These are phyloP conservation scores for Conringia planisiliqua DNA, from an alignment of 345 rosid species.

Conservation along the genomic window DNA sequence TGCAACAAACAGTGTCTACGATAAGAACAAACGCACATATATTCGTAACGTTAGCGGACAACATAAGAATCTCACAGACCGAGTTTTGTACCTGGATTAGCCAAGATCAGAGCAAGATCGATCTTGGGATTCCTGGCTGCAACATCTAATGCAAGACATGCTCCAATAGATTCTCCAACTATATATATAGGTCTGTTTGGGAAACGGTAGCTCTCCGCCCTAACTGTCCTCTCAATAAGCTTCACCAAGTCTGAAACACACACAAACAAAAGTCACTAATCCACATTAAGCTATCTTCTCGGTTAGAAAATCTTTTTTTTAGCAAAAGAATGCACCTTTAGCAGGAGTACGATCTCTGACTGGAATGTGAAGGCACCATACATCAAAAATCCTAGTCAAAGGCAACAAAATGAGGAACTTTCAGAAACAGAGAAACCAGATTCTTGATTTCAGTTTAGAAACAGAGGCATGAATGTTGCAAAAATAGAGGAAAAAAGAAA, in stretches of 20 bases:
- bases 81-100: slow-evolving; percentile 50
- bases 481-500: too few relatives aligned
- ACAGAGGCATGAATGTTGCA: too few relatives aligned
- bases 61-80: neutral
- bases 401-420: neutral
- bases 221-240: slow-evolving; percentile 46
- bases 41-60: neutral
- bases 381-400: slow-evolving; percentile 51
- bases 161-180: slow-evolving; percentile 61
- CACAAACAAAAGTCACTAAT: neutral
- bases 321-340: slow-evolving; percentile 33
- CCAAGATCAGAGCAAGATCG: slow-evolving; percentile 49
- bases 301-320: neutral
- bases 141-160: slow-evolving; percentile 55
- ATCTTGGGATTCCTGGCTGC: slow-evolving; percentile 53
- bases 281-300: neutral
- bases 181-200: slow-evolving; percentile 60
- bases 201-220: slow-evolving; percentile 33
- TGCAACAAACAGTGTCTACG: slow-evolving; percentile 13
- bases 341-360: slow-evolving; percentile 52
- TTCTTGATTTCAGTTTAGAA: neutral
- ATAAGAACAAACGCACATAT: neutral
- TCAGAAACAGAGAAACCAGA: neutral
- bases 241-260: slow-evolving; percentile 45
- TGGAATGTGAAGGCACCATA: slow-evolving; percentile 74